Conservation (phyloP, 257 asterid genomes). For the Solanum medicagineum region DNA sequence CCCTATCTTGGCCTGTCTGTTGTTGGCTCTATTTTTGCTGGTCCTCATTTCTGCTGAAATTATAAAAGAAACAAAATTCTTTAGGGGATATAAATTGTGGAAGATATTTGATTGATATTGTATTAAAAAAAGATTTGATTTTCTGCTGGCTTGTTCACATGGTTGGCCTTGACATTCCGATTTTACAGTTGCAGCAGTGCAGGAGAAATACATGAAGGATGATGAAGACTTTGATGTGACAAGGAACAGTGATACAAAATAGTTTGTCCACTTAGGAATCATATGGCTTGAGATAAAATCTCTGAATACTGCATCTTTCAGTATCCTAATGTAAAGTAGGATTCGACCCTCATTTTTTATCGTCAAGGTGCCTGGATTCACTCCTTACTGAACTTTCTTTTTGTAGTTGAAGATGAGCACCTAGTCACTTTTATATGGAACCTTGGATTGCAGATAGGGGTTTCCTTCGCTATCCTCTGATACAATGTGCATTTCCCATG, state of each 20-base stretch:
- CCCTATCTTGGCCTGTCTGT: neutral
- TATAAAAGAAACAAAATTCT: neutral
- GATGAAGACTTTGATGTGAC: constrained; percentile 27
- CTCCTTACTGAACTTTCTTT: neutral
- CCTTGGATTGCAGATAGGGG: too few relatives aligned
- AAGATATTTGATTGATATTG: neutral
- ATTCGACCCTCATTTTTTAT: neutral
- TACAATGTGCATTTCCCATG: neutral
- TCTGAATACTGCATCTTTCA: neutral
- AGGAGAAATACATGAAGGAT: constrained; percentile 94
- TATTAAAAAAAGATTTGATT: neutral
- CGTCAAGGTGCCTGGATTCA: neutral
- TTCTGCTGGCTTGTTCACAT: neutral
- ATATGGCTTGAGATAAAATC: neutral
- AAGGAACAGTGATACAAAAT: neutral
- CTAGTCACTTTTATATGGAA: neutral
- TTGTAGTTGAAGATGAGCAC: neutral
- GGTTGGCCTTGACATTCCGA: constrained; percentile 39
- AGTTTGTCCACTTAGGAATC: neutral
- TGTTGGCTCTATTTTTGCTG: neutral
- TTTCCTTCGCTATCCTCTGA: neutral
- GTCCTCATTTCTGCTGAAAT: neutral
- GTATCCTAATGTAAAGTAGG: neutral
- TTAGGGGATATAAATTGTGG: neutral
- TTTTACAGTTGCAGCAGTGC: constrained; percentile 92